phyloP scores from a whole-genome alignment of 305 asterid species.

The Coffea humblotiana region DNA sequence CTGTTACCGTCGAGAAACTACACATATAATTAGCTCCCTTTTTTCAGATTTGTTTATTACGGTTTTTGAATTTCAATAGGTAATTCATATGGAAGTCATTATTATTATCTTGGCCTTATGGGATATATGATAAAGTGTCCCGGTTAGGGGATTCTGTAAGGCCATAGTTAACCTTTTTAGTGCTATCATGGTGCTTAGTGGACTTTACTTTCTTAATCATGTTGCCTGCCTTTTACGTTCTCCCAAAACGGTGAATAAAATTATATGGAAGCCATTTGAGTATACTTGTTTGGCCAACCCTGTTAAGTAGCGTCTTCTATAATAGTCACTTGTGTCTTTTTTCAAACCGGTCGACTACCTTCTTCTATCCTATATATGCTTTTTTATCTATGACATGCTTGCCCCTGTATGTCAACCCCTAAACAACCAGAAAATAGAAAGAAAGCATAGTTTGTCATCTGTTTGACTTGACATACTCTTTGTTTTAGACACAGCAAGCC shows the following conservation, averaged over 20 bases:
- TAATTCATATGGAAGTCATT: constrained; percentile 16
- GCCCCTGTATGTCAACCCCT: background rate
- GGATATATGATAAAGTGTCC: background rate
- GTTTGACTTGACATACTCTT: background rate
- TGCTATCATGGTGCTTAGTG: background rate
- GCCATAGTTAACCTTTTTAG: background rate
- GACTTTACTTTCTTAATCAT: background rate
- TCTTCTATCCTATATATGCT: background rate
- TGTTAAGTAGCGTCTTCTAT: background rate
- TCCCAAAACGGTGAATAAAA: background rate
- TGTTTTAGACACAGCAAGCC: background rate
- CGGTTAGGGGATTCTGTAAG: background rate
- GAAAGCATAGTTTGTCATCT: background rate
- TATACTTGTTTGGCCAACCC: background rate
- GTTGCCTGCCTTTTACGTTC: background rate
- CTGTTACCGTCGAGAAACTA: background rate
- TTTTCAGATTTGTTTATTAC: background rate
- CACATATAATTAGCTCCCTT: background rate
- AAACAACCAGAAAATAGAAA: background rate
- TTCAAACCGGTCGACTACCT: background rate
- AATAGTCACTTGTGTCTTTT: constrained; percentile 1
- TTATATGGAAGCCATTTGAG: background rate
- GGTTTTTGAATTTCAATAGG: constrained; percentile 1
- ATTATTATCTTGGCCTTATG: constrained; percentile 14
- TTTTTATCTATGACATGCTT: background rate